phyloP scores from a whole-genome alignment of 345 rosid species.

The Laguncularia racemosa region DNA sequence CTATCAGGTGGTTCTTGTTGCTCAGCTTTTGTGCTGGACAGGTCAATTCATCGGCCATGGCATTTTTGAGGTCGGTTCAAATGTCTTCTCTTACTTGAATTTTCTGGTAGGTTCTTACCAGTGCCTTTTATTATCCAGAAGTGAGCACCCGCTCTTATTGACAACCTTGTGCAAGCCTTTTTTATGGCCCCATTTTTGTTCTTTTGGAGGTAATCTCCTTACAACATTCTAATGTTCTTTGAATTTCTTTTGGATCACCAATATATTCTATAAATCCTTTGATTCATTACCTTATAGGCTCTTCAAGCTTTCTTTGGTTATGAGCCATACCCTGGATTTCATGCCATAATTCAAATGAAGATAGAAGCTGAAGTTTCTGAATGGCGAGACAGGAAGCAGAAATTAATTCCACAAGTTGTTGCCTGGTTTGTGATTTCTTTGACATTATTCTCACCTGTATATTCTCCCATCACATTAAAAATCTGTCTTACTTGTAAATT shows the following conservation, averaged over 20 bases:
- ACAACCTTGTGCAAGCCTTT: constrained; percentile 52
- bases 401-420: constrained; percentile 18
- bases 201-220: constrained; percentile 42
- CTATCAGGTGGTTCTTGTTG: constrained; percentile 38
- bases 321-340: constrained; percentile 55
- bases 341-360: constrained; percentile 31
- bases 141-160: constrained; percentile 60
- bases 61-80: constrained; percentile 40
- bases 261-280: constrained; percentile 5
- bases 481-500: too few relatives aligned
- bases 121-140: constrained; percentile 21
- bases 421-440: too few relatives aligned
- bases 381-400: constrained; percentile 44
- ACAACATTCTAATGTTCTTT: neutral
- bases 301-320: constrained; percentile 38
- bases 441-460: too few relatives aligned
- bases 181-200: constrained; percentile 65
- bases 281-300: constrained; percentile 23
- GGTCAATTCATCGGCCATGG: constrained; percentile 64
- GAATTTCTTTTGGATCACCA: neutral
- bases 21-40: constrained; percentile 55
- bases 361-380: constrained; percentile 29
- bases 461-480: too few relatives aligned
- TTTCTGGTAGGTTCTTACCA: neutral
- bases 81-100: constrained; percentile 2